Percentiles rank a stretch among this genome's conserved stretches.
Conservation (phyloP, 1,284 basidiomycete species). For the Cutaneotrichosporon curvatum region DNA sequence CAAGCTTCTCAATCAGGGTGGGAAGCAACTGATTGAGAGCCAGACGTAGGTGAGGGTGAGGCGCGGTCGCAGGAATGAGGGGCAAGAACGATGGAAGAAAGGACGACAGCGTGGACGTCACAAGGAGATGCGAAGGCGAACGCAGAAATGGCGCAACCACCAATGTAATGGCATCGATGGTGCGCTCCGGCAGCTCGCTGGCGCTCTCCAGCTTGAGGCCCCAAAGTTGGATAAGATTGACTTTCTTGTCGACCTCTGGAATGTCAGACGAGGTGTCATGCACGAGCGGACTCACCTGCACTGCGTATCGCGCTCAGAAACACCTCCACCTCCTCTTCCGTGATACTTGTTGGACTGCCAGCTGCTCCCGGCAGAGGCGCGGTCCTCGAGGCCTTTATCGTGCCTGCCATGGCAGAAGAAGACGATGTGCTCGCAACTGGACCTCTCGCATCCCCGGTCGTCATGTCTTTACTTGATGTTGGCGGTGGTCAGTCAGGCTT, state of each 20-base stretch:
- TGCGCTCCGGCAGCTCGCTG: conserved; percentile 24
- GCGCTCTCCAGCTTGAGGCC: conserved; percentile 36
- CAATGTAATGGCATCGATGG: conserved; percentile 37
- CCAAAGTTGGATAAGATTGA: conserved; percentile 42
- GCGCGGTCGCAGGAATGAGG: conserved; percentile 19
- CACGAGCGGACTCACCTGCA: conserved; percentile 23
- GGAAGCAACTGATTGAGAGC: conserved; percentile 32
- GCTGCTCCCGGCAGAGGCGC: too few species aligned
- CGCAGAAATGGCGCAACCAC: conserved; percentile 31
- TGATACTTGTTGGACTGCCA: too few species aligned
- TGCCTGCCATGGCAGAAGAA: too few species aligned
- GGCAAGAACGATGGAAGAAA: conserved; percentile 41
- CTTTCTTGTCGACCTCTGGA: conserved; percentile 40
- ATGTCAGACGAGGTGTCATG: not conserved
- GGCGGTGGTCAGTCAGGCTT: too few species aligned
- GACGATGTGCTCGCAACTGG: too few species aligned
- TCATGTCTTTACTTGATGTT: too few species aligned
- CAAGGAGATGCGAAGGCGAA: conserved; percentile 33
- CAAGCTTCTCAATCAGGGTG: conserved; percentile 35
- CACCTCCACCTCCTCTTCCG: conserved; percentile 31
- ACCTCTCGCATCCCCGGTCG: too few species aligned
- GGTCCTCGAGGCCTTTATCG: too few species aligned
- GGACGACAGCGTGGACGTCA: conserved; percentile 29
- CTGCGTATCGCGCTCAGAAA: conserved; percentile 31
- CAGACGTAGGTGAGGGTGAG: conserved; percentile 22